Base-by-base conservation (phyloP, 768 basidiomycete genomes). In the Russula foetens region DNA sequence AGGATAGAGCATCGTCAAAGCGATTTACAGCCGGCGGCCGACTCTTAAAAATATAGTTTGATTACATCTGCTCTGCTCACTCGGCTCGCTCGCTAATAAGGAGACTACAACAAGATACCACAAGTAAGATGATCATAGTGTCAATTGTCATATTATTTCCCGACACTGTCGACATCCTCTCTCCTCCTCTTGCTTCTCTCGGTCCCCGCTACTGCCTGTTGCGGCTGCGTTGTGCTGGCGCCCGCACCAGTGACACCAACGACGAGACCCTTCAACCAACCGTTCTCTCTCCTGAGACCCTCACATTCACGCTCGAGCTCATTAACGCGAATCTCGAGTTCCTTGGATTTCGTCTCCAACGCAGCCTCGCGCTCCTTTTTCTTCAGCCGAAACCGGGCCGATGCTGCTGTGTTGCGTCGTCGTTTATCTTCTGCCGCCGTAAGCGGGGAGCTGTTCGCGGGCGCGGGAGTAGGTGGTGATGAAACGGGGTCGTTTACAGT, bases 321-420 rank as follows among this genome's bases (percentile, higher is more conserved):
- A 56, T 74, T 78, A 15, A 95, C 90, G 54, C 86, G 82, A 0
- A 76, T 76, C 69, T 92, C 89, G 17, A 96, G 79, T 69, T 95
- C 92, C 75, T 92, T 92, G 17, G 89, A 84, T 67, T 84, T 85
- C 45, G 79, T 81, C 74, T 96, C 94, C 23, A 96, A 77, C 17
- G 94, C 93, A 2, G 84, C 86, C 75, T 97, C 94, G 15, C 94
- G 80, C 73, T 95, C 92, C 77, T 97, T 97, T 80, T 97, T 97
- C 81, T 96, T 97, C 69, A 92, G 73, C 60, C 93, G 82, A 80
- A 97, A 97, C 8, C 93, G 88, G 33, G 93, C 93, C 55, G 89
- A 92, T 0, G 93, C 93, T 1, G 91, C 91, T 0, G 93, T 97
- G 71, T 97, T 97, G 48, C 93, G 78, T 59, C 92, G 81, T n/a